A percentile compares a stretch with the other conserved stretches of the same genome.
Conservation (phyloP, 192 early-diverging fungal genomes). For the Jimgerdemannia flammicorona region DNA sequence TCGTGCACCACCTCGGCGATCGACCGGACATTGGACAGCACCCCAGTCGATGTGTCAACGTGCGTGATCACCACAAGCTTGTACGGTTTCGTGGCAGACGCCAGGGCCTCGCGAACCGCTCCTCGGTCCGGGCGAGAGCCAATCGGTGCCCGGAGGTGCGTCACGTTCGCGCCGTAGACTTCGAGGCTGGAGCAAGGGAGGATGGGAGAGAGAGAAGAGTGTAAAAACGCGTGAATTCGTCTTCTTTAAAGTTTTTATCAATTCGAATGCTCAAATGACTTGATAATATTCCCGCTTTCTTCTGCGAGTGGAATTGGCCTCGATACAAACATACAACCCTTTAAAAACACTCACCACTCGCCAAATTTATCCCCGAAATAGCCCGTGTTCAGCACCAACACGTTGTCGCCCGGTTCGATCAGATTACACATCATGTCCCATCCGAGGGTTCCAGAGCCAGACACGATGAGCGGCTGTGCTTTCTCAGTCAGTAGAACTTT, state of each 20-base stretch:
- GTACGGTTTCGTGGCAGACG: slow-evolving; percentile 49
- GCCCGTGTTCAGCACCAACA: slow-evolving; percentile 86
- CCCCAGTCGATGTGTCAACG: slow-evolving; percentile 95
- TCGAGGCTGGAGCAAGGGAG: slow-evolving; percentile 52
- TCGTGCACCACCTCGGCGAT: slow-evolving; percentile 70
- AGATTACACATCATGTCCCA: slow-evolving; percentile 98
- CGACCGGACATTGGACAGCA: slow-evolving; percentile 78
- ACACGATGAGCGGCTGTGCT: slow-evolving; percentile 91
- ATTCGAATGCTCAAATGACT: not conserved
- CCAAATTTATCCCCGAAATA: slow-evolving; percentile 96
- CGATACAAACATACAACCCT: not conserved
- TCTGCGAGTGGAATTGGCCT: no score
- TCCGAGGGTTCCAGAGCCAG: slow-evolving; percentile 95
- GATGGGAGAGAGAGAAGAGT: not conserved
- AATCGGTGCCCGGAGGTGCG: slow-evolving; percentile 63
- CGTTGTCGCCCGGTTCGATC: slow-evolving; percentile 83
- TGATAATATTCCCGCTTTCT: no score
- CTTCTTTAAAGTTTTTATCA: not conserved
- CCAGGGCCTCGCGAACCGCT: slow-evolving; percentile 63
- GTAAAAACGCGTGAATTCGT: not conserved
- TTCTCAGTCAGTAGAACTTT: slow-evolving; percentile 72
- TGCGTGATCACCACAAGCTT: slow-evolving; percentile 93
- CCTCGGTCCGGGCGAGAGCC: slow-evolving; percentile 68
- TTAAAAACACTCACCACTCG: slow-evolving; percentile 64
- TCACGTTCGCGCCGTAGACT: slow-evolving; percentile 88